These are phyloP conservation scores for Nakaseomyces nivariensis DNA, from an alignment of 1,139 yeast genomes.

Conservation along the genomic window DNA sequence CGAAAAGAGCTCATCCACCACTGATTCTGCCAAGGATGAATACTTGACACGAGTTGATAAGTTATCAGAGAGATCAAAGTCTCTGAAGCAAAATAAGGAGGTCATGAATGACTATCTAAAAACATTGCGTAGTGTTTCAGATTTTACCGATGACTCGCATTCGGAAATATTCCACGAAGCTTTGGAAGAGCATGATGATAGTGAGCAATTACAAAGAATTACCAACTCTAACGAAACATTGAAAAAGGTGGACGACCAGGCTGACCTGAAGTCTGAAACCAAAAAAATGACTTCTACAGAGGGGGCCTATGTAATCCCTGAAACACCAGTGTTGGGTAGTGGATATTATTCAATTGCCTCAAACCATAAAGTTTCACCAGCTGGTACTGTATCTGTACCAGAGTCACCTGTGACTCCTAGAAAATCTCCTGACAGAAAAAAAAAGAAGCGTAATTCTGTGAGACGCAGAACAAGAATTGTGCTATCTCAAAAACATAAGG, in stretches of 20 bases:
- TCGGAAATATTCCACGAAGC: neutral
- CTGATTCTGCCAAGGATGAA: neutral
- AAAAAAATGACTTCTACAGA: too few relatives aligned
- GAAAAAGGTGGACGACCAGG: neutral
- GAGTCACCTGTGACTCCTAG: neutral
- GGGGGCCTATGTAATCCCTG: neutral
- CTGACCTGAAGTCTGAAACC: neutral
- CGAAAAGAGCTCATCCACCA: neutral
- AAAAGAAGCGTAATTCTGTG: neutral
- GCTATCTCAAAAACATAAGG: slow-evolving; percentile 1
- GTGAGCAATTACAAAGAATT: neutral
- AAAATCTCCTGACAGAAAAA: neutral
- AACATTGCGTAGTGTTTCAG: neutral
- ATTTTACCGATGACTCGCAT: neutral
- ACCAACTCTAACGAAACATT: neutral
- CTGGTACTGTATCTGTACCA: neutral
- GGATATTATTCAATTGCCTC: too few relatives aligned
- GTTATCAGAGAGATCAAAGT: neutral
- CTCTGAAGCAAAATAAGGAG: neutral
- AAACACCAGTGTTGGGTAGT: neutral
- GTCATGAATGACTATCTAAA: neutral
- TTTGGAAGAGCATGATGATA: neutral
- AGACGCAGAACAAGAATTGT: neutral
- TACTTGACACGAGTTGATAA: neutral
- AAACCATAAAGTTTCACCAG: too few relatives aligned